Base-by-base conservation (phyloP, 345 rosid species). In the Cochlearia excelsa region DNA sequence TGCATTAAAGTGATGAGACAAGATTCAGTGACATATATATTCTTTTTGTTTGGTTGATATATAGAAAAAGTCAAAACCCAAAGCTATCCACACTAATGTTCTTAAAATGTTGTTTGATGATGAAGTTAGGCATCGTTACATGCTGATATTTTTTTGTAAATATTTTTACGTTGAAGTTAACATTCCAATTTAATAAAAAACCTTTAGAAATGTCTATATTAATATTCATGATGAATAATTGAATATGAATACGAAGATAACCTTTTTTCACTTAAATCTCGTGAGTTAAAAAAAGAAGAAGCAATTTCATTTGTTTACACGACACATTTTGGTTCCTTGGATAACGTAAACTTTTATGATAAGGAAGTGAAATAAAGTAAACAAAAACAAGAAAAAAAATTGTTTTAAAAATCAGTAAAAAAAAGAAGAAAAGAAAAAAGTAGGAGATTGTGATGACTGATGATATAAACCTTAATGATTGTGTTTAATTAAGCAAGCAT, bases 381-480 rank as follows among this genome's bases (percentile, higher is more conserved):
- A 33, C 5, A 33, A 33, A 55, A 61, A 61, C 3, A 10, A 51
- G 1, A 3, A 51, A 38, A 23, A 9, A 44, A 59, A 47, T 1
- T 4, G 41, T 8, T 1, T 7, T 5, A 5, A 33, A 28, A 50
- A 59, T 9, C 16, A 51, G 7, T 37, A 37, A 37, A 45, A 9
- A 3, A 3, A 9, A 2, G 23, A 46, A 52, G 46, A 46, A 1
- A 54, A 58, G 41, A 29, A 42, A 16, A 40, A 51, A 68, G 53
- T 62, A 54, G 10, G 43, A 48, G 63, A 41, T 47, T 55, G 64
- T 63, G 73, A 69, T 69, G 23, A 16, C 23, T 16, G 23, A 16
- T 16, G 23, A 16, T 57, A 69, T 63, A 56, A 63, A 63, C 74
- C 49, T 49, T 63, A 43, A 63, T 70, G 41, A 63, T 63, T 63